Percentiles rank a stretch among this genome's conserved stretches.
Conservation (phyloP, 495 filamentous ascomycete species). For the Aspergillus leporis region DNA sequence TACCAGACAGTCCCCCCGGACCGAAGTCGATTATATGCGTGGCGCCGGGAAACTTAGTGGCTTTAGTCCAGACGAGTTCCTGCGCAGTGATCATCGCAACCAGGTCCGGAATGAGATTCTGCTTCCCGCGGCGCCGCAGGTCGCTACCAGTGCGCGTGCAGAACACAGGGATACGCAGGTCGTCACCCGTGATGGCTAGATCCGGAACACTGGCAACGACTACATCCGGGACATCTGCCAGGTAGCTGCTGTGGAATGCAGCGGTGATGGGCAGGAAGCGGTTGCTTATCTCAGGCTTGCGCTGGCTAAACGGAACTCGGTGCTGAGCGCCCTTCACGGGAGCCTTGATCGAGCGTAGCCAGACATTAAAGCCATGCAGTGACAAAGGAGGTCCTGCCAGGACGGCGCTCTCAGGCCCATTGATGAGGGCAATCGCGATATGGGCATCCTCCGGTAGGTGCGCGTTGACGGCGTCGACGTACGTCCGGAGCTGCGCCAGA, state of each 20-base stretch:
- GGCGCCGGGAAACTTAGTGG: background rate
- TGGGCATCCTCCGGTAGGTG: background rate
- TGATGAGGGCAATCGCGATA: background rate
- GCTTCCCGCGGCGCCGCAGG: slow-evolving; percentile 10
- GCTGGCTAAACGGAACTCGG: slow-evolving; percentile 23
- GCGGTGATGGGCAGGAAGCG: slow-evolving; percentile 32
- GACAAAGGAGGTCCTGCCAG: slow-evolving; percentile 32
- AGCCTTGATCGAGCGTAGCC: slow-evolving; percentile 11
- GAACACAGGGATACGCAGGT: slow-evolving; percentile 33
- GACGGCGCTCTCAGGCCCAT: slow-evolving; percentile 17
- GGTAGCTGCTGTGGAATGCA: slow-evolving; percentile 38
- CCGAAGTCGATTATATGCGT: too few species aligned
- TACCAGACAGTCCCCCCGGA: too few species aligned
- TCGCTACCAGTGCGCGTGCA: slow-evolving; percentile 34
- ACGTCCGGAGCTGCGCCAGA: background rate
- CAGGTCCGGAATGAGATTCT: slow-evolving; percentile 15
- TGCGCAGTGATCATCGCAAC: slow-evolving; percentile 26
- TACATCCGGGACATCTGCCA: slow-evolving; percentile 17
- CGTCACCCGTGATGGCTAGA: slow-evolving; percentile 12
- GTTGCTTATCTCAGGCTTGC: slow-evolving; percentile 21
- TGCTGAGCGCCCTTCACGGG: slow-evolving; percentile 15
- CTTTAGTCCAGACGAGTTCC: slow-evolving; percentile 18
- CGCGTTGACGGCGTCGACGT: background rate
- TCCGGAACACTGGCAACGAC: slow-evolving; percentile 22
- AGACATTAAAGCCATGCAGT: slow-evolving; percentile 18